phyloP scores from a whole-genome alignment of 2,329 filamentous ascomycete genomes.

The Botrytis porri region DNA sequence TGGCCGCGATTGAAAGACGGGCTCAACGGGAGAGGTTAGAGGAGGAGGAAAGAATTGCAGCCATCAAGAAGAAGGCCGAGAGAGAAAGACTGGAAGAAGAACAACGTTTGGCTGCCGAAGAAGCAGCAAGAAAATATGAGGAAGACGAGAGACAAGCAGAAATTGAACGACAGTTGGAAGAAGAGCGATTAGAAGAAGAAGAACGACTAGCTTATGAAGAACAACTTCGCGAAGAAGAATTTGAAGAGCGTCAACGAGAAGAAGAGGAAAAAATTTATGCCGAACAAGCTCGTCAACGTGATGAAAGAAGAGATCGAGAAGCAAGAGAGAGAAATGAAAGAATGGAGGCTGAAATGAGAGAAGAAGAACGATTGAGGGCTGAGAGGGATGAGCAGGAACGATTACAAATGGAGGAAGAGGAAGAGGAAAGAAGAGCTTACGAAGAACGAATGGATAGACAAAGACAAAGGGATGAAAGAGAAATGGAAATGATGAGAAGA shows the following conservation, averaged over 20 bases:
- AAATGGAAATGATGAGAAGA: constrained; percentile 2
- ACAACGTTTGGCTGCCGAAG: constrained; percentile 11
- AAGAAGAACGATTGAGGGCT: constrained; percentile 5
- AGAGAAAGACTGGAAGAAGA: constrained; percentile 9
- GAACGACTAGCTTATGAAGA: constrained; percentile 11
- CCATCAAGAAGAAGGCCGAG: not conserved
- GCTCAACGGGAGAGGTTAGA: constrained; percentile 7
- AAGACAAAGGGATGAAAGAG: constrained; percentile 7
- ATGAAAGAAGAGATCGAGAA: constrained; percentile 9
- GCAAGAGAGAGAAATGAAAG: constrained; percentile 4
- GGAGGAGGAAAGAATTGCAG: constrained; percentile 1
- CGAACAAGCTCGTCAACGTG: constrained; percentile 13
- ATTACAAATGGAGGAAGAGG: constrained; percentile 19
- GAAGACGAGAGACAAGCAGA: constrained; percentile 11
- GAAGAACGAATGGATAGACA: constrained; percentile 4
- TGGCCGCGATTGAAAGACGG: not conserved
- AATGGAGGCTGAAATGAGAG: not conserved
- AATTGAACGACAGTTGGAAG: constrained; percentile 3
- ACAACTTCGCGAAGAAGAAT: constrained; percentile 14
- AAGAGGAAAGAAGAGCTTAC: constrained; percentile 15
- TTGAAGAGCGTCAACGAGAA: not conserved
- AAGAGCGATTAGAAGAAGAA: constrained; percentile 11
- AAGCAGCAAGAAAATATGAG: not conserved
- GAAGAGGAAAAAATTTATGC: constrained; percentile 16
- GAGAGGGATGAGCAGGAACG: constrained; percentile 17